phyloP scores from a whole-genome alignment of 257 asterid genomes.

The Solanum rostratum region DNA sequence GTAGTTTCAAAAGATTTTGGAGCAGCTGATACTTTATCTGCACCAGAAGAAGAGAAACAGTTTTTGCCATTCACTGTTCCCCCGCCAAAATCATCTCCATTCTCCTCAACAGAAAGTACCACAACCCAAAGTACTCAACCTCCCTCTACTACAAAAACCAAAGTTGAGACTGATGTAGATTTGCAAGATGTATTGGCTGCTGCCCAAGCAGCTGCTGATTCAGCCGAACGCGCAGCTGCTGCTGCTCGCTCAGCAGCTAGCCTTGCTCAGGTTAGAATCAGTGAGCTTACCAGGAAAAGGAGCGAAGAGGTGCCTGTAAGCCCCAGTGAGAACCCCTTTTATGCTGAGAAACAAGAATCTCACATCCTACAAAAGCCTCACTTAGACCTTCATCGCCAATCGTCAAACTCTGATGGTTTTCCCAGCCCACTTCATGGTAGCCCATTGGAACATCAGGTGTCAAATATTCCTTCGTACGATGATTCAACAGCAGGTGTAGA shows the following conservation, averaged over 20 bases:
- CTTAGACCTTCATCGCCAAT: conserved; percentile 16
- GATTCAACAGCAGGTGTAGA: conserved; percentile 9
- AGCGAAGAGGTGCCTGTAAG: conserved; percentile 19
- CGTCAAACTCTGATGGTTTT: conserved; percentile 19
- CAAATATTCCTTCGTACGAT: conserved; percentile 13
- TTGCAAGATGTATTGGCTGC: conserved; percentile 79
- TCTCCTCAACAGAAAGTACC: conserved; percentile 12
- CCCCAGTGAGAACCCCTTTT: conserved; percentile 40
- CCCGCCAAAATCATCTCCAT: conserved; percentile 32
- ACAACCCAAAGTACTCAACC: conserved; percentile 1
- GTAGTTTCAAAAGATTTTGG: background rate
- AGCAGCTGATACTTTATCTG: background rate
- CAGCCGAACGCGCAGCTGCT: conserved; percentile 89
- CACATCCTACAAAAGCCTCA: conserved; percentile 9
- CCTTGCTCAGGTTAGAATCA: conserved; percentile 68
- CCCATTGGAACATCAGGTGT: background rate
- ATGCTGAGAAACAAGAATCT: conserved; percentile 15
- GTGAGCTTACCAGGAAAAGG: conserved; percentile 44
- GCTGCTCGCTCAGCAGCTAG: conserved; percentile 94
- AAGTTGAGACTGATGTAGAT: conserved; percentile 26
- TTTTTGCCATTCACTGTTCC: conserved; percentile 25
- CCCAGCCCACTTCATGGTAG: conserved; percentile 8
- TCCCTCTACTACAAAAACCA: conserved; percentile 19
- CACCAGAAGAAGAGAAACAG: conserved; percentile 4
- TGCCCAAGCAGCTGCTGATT: conserved; percentile 80